Percentiles rank a stretch among this genome's conserved stretches.
Evolutionary conservation across 495 filamentous ascomycete genomes (phyloP).

Genomic region (Aspergillus sclerotioniger): DNA sequence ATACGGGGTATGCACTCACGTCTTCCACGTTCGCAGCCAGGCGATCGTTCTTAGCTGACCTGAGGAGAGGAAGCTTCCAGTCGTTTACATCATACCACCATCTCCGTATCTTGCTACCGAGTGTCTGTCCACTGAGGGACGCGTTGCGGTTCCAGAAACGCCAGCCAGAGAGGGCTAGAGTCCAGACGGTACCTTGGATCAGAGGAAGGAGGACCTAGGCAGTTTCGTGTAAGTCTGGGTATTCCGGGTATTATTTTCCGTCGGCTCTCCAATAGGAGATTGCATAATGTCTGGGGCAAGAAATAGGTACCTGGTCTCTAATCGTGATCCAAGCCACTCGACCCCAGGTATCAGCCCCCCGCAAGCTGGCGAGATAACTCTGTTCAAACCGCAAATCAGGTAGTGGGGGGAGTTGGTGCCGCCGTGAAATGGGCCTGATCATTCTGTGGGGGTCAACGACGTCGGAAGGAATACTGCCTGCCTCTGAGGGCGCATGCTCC

Average conservation of each 20-base stretch:
- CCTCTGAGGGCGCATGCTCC: slow-evolving; percentile 50
- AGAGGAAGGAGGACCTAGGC: slow-evolving; percentile 76
- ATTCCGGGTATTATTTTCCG: not conserved
- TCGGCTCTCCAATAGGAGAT: not conserved
- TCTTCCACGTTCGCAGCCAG: slow-evolving; percentile 45
- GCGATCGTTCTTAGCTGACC: slow-evolving; percentile 25
- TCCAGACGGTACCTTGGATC: slow-evolving; percentile 80
- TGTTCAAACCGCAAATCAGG: slow-evolving; percentile 96
- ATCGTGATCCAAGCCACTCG: slow-evolving; percentile 79
- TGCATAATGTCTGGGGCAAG: not conserved
- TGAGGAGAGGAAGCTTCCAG: slow-evolving; percentile 60
- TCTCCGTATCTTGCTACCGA: slow-evolving; percentile 68
- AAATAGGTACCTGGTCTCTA: slow-evolving; percentile 72
- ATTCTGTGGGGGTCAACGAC: slow-evolving; percentile 52
- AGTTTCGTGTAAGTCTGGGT: not conserved
- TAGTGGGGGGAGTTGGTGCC: slow-evolving; percentile 68
- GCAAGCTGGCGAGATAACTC: slow-evolving; percentile 87
- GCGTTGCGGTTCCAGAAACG: slow-evolving; percentile 75
- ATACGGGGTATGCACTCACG: slow-evolving; percentile 37
- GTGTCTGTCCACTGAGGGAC: slow-evolving; percentile 63
- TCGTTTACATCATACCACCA: slow-evolving; percentile 95
- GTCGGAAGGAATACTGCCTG: slow-evolving; percentile 44
- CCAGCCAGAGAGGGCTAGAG: slow-evolving; percentile 76
- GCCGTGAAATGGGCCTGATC: slow-evolving; percentile 52
- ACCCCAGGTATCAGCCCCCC: slow-evolving; percentile 70